These are phyloP conservation scores for Ormosia emarginata DNA, from an alignment of 306 rosid genomes.

Conservation along the genomic window DNA sequence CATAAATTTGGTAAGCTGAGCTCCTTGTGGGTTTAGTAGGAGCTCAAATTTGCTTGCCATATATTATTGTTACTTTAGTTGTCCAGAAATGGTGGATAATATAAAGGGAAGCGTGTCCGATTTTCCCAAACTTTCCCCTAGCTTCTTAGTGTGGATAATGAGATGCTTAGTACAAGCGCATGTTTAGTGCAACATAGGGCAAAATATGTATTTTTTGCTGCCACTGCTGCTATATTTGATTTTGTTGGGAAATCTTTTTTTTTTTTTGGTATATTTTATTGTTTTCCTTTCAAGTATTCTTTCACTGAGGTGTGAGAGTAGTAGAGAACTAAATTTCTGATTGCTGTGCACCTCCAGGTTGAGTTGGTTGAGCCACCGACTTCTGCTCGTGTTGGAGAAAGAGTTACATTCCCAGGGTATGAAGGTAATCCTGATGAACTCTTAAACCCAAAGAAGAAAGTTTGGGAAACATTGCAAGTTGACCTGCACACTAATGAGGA, in stretches of 20 bases:
- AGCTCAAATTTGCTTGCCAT: neutral
- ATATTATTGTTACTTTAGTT: neutral
- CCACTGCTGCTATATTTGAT: neutral
- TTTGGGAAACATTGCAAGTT: conserved; percentile 91
- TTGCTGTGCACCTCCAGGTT: conserved; percentile 41
- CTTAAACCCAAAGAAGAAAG: conserved; percentile 89
- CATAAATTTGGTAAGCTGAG: neutral
- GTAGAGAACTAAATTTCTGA: neutral
- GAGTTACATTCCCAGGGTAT: conserved; percentile 58
- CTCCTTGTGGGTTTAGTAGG: neutral
- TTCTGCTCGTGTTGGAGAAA: conserved; percentile 71
- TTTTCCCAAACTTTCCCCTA: neutral
- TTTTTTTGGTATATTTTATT: neutral
- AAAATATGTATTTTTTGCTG: neutral
- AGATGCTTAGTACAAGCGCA: neutral
- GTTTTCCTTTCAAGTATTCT: neutral
- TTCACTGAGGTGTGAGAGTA: neutral
- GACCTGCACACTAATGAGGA: conserved; percentile 55
- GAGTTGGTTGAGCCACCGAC: conserved; percentile 87
- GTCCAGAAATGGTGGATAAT: neutral
- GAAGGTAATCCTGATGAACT: conserved; percentile 77
- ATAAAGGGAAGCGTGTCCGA: neutral
- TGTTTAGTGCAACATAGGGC: neutral
- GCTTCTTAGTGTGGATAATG: neutral
- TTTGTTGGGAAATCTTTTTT: neutral